Conservation (phyloP, 306 rosid genomes). For the Ormosia emarginata region DNA sequence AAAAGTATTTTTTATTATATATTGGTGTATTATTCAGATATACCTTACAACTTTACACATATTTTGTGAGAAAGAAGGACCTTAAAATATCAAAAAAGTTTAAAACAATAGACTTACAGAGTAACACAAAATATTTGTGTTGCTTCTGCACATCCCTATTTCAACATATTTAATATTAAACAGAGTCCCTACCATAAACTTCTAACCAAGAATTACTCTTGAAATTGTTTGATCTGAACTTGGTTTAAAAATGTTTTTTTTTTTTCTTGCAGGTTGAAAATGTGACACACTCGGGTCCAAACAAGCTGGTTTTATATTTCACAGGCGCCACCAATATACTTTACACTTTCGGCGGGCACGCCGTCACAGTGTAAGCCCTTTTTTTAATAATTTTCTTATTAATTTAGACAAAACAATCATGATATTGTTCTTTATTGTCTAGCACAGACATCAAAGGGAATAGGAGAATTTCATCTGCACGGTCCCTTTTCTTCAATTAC, state of each 20-base stretch:
- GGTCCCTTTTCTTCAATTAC: slow-evolving; percentile 22
- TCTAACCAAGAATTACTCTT: neutral
- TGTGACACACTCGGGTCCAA: slow-evolving; percentile 35
- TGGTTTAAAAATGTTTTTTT: neutral
- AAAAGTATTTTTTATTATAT: no score
- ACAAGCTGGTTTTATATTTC: slow-evolving; percentile 35
- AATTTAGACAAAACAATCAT: slow-evolving; percentile 16
- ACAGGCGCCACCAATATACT: slow-evolving; percentile 47
- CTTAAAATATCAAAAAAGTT: no score
- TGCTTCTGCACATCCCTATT: no score
- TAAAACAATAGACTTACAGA: no score
- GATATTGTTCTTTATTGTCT: slow-evolving; percentile 2
- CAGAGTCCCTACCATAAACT: no score
- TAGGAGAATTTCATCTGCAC: slow-evolving; percentile 19
- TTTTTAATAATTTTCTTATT: slow-evolving; percentile 6
- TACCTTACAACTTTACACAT: no score
- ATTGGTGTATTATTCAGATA: no score
- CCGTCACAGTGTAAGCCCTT: slow-evolving; percentile 35
- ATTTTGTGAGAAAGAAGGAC: no score
- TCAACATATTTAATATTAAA: no score
- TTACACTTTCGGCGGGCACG: slow-evolving; percentile 49
- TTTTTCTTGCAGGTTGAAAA: slow-evolving; percentile 27
- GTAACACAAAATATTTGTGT: no score
- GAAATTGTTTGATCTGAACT: neutral
- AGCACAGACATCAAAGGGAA: neutral